These are phyloP conservation scores for Pachyrhizus erosus DNA, from an alignment of 306 rosid species.

Conservation along the genomic window DNA sequence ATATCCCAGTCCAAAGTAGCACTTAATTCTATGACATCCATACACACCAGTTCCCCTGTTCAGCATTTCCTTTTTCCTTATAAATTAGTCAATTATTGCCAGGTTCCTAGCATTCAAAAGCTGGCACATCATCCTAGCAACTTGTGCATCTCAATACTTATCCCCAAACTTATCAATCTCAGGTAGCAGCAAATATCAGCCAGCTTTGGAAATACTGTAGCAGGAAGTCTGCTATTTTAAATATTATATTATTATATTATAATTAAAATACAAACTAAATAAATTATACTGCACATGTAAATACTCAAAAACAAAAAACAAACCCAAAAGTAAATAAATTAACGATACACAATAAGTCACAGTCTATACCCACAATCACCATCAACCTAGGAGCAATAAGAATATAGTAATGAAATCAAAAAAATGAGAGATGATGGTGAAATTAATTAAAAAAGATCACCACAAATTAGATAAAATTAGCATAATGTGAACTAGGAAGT, in stretches of 20 bases:
- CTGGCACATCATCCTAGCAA: neutral
- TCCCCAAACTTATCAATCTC: neutral
- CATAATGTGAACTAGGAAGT: neutral
- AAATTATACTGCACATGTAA: neutral
- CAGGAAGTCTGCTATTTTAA: neutral
- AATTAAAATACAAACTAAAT: neutral
- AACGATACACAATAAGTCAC: neutral
- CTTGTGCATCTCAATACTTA: neutral
- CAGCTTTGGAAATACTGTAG: neutral
- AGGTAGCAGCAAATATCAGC: neutral
- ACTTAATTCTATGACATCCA: constrained; percentile 7
- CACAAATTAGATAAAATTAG: neutral
- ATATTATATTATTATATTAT: neutral
- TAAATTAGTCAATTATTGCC: neutral
- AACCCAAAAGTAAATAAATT: neutral
- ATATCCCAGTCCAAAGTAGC: constrained; percentile 7
- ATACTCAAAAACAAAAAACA: neutral
- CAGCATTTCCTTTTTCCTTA: neutral
- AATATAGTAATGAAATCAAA: neutral
- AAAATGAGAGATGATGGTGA: neutral
- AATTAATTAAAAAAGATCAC: neutral
- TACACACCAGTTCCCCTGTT: neutral
- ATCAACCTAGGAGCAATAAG: neutral
- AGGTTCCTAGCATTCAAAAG: neutral
- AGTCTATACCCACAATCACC: neutral